Base-by-base conservation (phyloP, 371 early-diverging fungal genomes). In the Apophysomyces sp. region DNA sequence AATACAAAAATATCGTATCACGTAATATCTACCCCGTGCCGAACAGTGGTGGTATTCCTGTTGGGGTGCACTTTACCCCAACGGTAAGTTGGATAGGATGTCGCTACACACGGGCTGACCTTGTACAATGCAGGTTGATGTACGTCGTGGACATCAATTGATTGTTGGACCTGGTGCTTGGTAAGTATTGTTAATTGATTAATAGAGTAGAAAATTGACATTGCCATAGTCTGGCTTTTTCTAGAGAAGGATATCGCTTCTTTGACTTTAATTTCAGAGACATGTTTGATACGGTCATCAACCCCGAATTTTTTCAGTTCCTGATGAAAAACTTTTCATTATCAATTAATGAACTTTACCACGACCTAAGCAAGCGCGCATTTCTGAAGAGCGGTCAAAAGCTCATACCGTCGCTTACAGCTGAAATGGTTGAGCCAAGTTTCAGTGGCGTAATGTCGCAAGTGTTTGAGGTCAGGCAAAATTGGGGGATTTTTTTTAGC, bases 121-220 rank as follows among this genome's bases (percentile, higher is more conserved):
- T 37, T 13, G n/a, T 2, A 37, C 11, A 56, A 41, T 21, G 12
- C 32, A 70, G 70, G 66, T 72, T 13, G 65, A 80, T 54, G 66
- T 70, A 3, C 69, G 80, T 40, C 67, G 80, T 44, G 80, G 80
- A 28, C 73, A 75, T 32, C 75, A 75, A 60, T 59, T 80, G 68
- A 80, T 80, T 58, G 69, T 80, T 32, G 80, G 80, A 27, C 80
- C 80, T 11, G 80, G 80, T 52, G 77, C 80, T 53, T 80, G 80
- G 51, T 67, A 60, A 39, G 66, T 30, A 56, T 13, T 29, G 18
- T 36, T 24, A 40, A 32, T 6, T 18, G 5, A 31, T 15, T 34
- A 2, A 31, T 26, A 2, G n/a, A 28, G 11, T 28, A 13, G 1
- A 15, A 1, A 8, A 34, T 52, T 34, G 12, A 51, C 3, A 4